Conservation (phyloP, 1,139 yeast species). For the Diutina siamensis region DNA sequence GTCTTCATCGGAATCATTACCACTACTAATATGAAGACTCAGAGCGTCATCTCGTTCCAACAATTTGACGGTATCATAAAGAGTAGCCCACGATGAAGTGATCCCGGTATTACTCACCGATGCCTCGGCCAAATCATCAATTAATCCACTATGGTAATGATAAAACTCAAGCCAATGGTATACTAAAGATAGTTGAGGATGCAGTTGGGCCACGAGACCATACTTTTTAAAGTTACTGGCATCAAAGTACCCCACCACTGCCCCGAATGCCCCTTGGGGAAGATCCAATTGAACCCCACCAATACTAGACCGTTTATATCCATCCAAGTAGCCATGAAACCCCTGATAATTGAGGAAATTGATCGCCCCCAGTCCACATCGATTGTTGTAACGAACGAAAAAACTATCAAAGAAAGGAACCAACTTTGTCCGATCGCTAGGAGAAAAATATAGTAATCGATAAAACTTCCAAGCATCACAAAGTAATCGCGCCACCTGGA, state of each 20-base stretch:
- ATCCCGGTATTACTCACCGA: neutral
- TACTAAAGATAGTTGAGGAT: neutral
- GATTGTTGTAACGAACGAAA: slow-evolving; percentile 4
- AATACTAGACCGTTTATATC: neutral
- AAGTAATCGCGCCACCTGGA: neutral
- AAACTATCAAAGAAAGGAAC: slow-evolving; percentile 3
- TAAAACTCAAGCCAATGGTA: slow-evolving; percentile 2
- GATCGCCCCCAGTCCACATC: neutral
- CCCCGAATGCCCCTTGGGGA: neutral
- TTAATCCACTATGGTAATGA: neutral
- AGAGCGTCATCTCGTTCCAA: neutral
- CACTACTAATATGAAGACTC: too few relatives aligned
- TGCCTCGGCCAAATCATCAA: neutral
- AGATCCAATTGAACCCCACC: neutral
- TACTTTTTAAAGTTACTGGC: neutral
- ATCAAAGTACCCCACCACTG: neutral
- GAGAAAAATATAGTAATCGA: neutral
- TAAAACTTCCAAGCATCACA: neutral
- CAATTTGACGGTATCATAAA: neutral
- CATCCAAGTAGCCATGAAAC: neutral
- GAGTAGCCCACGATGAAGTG: neutral
- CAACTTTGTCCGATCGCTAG: slow-evolving; percentile 2
- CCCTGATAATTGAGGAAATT: slow-evolving; percentile 2
- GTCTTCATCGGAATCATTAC: neutral
- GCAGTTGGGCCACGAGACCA: neutral